Percentiles rank a stretch among this genome's conserved stretches.
These are phyloP conservation scores for Harrya chromipes DNA, from an alignment of 768 basidiomycete genomes.

Conservation along the genomic window DNA sequence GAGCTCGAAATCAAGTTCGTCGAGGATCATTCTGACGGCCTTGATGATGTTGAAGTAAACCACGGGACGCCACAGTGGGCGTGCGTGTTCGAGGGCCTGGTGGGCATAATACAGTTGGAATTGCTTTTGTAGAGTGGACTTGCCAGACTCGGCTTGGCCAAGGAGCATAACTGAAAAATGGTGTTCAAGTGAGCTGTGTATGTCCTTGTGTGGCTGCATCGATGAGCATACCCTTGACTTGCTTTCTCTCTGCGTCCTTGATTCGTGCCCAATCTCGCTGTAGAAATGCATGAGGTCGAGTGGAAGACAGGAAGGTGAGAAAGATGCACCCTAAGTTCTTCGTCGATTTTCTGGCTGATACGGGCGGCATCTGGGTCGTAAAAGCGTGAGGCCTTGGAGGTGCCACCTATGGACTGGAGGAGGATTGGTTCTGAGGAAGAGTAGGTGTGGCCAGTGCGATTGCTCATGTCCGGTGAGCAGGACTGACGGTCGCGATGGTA, in stretches of 20 bases:
- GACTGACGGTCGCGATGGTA: slow-evolving; percentile 12
- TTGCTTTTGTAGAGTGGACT: slow-evolving; percentile 83
- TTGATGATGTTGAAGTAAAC: slow-evolving; percentile 85
- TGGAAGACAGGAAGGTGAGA: background rate
- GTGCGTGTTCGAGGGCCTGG: slow-evolving; percentile 63
- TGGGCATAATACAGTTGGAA: slow-evolving; percentile 81
- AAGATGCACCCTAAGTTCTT: slow-evolving; percentile 48
- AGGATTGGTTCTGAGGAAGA: slow-evolving; percentile 31
- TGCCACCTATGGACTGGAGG: slow-evolving; percentile 31
- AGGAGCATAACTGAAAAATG: slow-evolving; percentile 58
- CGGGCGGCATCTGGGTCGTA: slow-evolving; percentile 45
- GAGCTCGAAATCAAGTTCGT: slow-evolving; percentile 64
- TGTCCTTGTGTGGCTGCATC: background rate
- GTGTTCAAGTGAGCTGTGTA: slow-evolving; percentile 3
- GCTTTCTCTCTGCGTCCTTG: slow-evolving; percentile 43
- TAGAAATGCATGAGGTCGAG: slow-evolving; percentile 6
- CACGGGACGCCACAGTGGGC: slow-evolving; percentile 73
- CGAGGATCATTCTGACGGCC: slow-evolving; percentile 70
- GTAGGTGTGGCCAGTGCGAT: slow-evolving; percentile 27
- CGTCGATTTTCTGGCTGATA: slow-evolving; percentile 52
- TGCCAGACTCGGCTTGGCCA: slow-evolving; percentile 79
- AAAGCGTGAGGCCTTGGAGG: slow-evolving; percentile 29
- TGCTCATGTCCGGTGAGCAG: slow-evolving; percentile 24
- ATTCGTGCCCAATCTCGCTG: slow-evolving; percentile 50
- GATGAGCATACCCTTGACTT: slow-evolving; percentile 49